Evolutionary conservation across 1,139 yeast genomes (phyloP).

Genomic region (Debaryomyces sp.): DNA sequence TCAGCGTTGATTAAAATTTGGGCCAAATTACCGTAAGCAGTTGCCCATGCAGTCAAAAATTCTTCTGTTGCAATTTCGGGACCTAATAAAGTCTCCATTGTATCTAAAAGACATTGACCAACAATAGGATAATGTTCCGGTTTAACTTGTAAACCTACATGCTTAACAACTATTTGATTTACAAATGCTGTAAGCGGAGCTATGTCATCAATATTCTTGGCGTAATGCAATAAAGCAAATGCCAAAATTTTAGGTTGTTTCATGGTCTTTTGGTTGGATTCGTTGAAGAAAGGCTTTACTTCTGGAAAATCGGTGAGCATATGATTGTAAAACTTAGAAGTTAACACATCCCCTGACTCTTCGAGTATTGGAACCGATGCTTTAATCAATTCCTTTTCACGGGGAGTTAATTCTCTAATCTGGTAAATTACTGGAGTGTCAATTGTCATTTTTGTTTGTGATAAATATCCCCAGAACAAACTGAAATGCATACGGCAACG

Average conservation of each 20-base stretch:
- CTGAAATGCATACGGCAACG: background rate
- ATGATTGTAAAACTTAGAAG: conserved; percentile 54
- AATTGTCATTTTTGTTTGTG: conserved; percentile 1
- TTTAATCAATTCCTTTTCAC: conserved; percentile 45
- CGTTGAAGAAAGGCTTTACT: conserved; percentile 62
- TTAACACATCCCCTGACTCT: conserved; percentile 56
- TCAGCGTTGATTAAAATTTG: conserved; percentile 62
- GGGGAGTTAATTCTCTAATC: conserved; percentile 27
- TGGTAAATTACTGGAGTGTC: conserved; percentile 15
- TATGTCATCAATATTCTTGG: conserved; percentile 63
- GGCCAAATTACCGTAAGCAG: conserved; percentile 68
- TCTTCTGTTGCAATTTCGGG: conserved; percentile 56
- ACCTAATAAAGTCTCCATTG: conserved; percentile 60
- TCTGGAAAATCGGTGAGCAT: conserved; percentile 58
- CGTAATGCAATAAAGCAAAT: conserved; percentile 61
- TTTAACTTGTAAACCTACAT: conserved; percentile 61
- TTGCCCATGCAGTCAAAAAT: conserved; percentile 65
- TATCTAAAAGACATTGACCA: conserved; percentile 55
- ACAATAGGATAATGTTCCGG: conserved; percentile 71
- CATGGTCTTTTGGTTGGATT: conserved; percentile 55
- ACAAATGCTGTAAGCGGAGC: conserved; percentile 57
- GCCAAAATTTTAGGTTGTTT: conserved; percentile 70
- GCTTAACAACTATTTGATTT: conserved; percentile 63
- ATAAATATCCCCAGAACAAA: background rate
- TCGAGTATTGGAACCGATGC: conserved; percentile 64